Base-by-base conservation (phyloP, 2,329 filamentous ascomycete genomes). In the Cytospora piceae region DNA sequence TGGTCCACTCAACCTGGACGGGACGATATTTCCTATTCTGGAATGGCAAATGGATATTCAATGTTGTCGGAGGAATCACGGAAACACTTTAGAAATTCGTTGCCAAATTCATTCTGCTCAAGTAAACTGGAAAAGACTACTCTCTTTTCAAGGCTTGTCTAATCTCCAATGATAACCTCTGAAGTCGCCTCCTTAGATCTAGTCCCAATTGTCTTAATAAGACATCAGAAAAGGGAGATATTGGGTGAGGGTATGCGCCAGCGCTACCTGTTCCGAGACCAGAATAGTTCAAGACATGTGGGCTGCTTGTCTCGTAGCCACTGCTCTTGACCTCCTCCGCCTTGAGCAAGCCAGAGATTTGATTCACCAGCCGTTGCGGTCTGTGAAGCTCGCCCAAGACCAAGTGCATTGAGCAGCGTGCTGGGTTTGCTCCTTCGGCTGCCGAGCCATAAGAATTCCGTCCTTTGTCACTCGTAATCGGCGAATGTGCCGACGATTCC, bases 341-440 rank as follows among this genome's bases (percentile, higher is more conserved):
- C n/a, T 56, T 20, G 14, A 56, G 54, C 11, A 31, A 9, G 29
- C 15, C 39, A 15, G 74, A 74, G 4, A 76, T 55, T 46, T 70
- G 61, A 55, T 73, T 72, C 2, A 76, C 68, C 11, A 77, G 64
- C 17, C 68, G 61, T 59, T 74, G 74, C 8, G 73, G 73, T 29
- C 72, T 72, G 61, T 77, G 74, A 46, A 77, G 68, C 63, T 77
- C 73, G 52, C 72, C 70, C 24, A 77, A 72, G 34, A 77, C 70
- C 29, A 73, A 58, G 3, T 52, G 49, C 17, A 42, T 42, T 8
- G 17, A 42, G 8, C 39, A 7, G 39, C 17, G 39, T 42, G 39
- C 39, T 42, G 39, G 20, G 15, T n/a, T 20, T 42, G 39, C 39
- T 15, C 17, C 39, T n/a, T 42, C 39, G 39, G 17, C 20, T 12